Evolutionary conservation across 2,329 filamentous ascomycete species (phyloP), one percentile per base, ranked within the genome.

Genomic region (Apiospora hydei): DNA sequence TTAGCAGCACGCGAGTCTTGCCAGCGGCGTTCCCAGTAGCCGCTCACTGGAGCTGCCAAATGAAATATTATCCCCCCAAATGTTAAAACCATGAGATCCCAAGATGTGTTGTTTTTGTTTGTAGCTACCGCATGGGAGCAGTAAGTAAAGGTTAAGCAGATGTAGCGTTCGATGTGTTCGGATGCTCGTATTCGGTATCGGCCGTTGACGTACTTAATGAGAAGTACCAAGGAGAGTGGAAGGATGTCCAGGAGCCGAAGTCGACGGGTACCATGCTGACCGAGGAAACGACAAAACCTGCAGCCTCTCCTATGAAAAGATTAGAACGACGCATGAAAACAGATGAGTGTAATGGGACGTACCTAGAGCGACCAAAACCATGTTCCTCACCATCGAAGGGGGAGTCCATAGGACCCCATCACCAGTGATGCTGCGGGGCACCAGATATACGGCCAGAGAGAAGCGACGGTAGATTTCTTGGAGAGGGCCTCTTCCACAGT

Each of bases 351-450:
- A 8, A 38, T 67, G 43, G 10, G 1, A 67, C 75, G 70, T 74
- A 81, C 80, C 80, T 44, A 80, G 38, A 68, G 73, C 75, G 30
- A 81, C 41, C 18, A 81, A 70, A 13, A 70, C 77, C 1, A 81
- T 5, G 51, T 81, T 81, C 44, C 80, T 76, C 26, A 76, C 30
- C 13, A 74, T 70, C 13, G 80, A 81, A 38, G 80, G 78, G 47
- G 79, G 77, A 81, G 77, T 2, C 79, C 79, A 47, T 81, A 81
- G 0, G 80, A 81, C 34, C 80, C 80, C 69, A 81, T 72, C 13
- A 80, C 74, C 1, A 81, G 71, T 26, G 79, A 80, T 61, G 73
- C 78, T 21, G 74, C 75, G 1, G 80, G 79, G 68, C 79, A 81
- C 76, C 76, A 80, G 41, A 81, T 75, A 64, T 80, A 79, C 11